Base-by-base conservation (phyloP, 768 basidiomycete species). In the Phlegmacium glaucopus region DNA sequence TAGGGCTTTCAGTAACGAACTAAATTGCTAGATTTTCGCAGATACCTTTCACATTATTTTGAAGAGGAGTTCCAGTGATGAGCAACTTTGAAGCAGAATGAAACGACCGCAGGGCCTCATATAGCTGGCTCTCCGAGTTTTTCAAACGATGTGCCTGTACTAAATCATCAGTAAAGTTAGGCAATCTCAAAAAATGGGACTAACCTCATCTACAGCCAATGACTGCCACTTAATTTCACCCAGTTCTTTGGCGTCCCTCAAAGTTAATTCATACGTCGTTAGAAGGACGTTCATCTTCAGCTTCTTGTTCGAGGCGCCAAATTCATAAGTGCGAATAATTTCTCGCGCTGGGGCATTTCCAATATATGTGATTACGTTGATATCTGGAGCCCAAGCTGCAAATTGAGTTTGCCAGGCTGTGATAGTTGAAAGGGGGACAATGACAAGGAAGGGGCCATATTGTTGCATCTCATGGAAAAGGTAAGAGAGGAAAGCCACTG, bases 361-460 rank as follows among this genome's bases (percentile, higher is more conserved):
- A 56, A 92, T 94, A 69, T 98, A 98, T 16, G 90, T 91, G 71
- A 98, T 89, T 48, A 97, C 92, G 66, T 97, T 96, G 63, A 98
- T 74, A 50, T 93, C 94, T 9, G 96, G 96, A 4, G 94, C 91
- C 96, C 96, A 99, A 12, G 83, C 76, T 35, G 80, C 79, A 65
- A 99, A 96, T 64, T 97, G 94, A 42, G 80, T 82, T 69, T 97
- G 94, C 96, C 96, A 99, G 10, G 96, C 95, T 2, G 94, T 92
- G 58, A 98, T 94, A 7, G 96, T 99, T 7, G 95, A 98, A 7
- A 98, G 77, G 4, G 96, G 96, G 17, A 99, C 96, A 57, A 99
- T 94, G 57, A 98, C 92, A 45, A 98, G 78, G 77, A 94, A 96
- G 6, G 96, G 96, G 0, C 96, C 96, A 65, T 90, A 97, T 65